phyloP scores from a whole-genome alignment of 345 rosid species.

The Acer saccharum region DNA sequence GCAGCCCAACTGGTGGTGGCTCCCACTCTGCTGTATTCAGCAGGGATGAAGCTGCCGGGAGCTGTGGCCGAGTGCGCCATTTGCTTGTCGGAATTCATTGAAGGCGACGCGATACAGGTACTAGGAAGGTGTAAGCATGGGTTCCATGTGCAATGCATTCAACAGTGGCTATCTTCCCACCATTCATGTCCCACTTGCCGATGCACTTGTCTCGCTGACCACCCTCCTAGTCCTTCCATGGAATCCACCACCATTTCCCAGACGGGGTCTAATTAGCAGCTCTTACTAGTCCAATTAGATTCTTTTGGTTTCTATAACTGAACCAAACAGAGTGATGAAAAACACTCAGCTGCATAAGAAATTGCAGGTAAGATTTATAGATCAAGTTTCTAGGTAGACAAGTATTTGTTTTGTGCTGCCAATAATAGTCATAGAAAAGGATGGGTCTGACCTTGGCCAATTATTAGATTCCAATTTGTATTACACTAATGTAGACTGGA shows the following conservation, averaged over 20 bases:
- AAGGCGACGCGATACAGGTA: slow-evolving; percentile 63
- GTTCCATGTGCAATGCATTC: slow-evolving; percentile 73
- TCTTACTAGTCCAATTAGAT: too few species aligned
- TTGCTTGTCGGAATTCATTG: slow-evolving; percentile 68
- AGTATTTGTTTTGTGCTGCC: too few species aligned
- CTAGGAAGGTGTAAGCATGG: slow-evolving; percentile 70
- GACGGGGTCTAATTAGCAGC: too few species aligned
- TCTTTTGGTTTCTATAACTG: too few species aligned
- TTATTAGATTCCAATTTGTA: too few species aligned
- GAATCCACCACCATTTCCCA: neutral
- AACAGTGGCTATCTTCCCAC: slow-evolving; percentile 61
- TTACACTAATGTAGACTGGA: too few species aligned
- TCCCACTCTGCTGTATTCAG: slow-evolving; percentile 41
- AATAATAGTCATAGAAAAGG: neutral
- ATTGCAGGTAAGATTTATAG: too few species aligned
- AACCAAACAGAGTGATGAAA: too few species aligned
- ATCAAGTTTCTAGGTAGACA: neutral
- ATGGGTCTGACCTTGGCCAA: neutral
- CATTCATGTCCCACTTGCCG: slow-evolving; percentile 87
- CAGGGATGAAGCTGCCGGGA: slow-evolving; percentile 55
- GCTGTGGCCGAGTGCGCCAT: slow-evolving; percentile 68
- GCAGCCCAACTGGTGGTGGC: slow-evolving; percentile 26
- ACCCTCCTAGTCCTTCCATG: neutral
- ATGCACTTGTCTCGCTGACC: slow-evolving; percentile 36
- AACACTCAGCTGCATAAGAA: too few species aligned